Conservation (phyloP, 2,329 filamentous ascomycete genomes). For the Exophiala aquamarina region DNA sequence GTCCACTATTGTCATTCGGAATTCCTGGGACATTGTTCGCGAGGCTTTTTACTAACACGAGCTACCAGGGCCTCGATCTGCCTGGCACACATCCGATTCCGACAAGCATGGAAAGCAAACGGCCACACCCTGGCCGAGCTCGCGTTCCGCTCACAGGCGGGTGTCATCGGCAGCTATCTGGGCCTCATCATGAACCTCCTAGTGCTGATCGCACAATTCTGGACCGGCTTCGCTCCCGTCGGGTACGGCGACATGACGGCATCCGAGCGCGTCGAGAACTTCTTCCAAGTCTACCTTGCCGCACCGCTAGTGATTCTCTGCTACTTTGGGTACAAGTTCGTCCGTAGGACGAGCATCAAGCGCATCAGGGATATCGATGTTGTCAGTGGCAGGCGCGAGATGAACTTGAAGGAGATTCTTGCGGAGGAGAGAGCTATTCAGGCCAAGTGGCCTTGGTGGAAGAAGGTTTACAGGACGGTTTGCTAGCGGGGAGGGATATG, state of each 20-base stretch:
- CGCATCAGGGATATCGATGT: slow-evolving; percentile 78
- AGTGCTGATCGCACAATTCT: slow-evolving; percentile 55
- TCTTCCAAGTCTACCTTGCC: slow-evolving; percentile 34
- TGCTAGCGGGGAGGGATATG: slow-evolving; percentile 50
- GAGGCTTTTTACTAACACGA: background rate
- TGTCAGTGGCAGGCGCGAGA: slow-evolving; percentile 77
- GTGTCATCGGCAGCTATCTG: slow-evolving; percentile 62
- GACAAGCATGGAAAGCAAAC: slow-evolving; percentile 57
- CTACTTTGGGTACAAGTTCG: slow-evolving; percentile 75
- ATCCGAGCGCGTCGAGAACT: slow-evolving; percentile 26
- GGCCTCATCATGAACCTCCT: slow-evolving; percentile 59
- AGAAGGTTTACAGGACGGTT: slow-evolving; percentile 69
- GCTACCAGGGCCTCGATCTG: slow-evolving; percentile 59
- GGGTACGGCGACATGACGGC: slow-evolving; percentile 28
- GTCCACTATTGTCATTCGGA: slow-evolving; percentile 34
- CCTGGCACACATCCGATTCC: slow-evolving; percentile 67
- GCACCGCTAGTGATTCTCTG: slow-evolving; percentile 39
- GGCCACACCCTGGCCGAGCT: slow-evolving; percentile 63
- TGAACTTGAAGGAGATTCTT: slow-evolving; percentile 76
- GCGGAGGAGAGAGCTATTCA: slow-evolving; percentile 77
- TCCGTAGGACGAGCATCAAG: slow-evolving; percentile 67
- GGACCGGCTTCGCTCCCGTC: slow-evolving; percentile 31
- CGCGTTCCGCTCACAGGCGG: slow-evolving; percentile 62
- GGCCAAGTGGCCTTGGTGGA: slow-evolving; percentile 72
- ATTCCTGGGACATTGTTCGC: background rate